Percentiles rank a stretch among this genome's conserved stretches.
phyloP scores from a whole-genome alignment of 2,329 filamentous ascomycete species.

The Pseudodiploospora longispora region DNA sequence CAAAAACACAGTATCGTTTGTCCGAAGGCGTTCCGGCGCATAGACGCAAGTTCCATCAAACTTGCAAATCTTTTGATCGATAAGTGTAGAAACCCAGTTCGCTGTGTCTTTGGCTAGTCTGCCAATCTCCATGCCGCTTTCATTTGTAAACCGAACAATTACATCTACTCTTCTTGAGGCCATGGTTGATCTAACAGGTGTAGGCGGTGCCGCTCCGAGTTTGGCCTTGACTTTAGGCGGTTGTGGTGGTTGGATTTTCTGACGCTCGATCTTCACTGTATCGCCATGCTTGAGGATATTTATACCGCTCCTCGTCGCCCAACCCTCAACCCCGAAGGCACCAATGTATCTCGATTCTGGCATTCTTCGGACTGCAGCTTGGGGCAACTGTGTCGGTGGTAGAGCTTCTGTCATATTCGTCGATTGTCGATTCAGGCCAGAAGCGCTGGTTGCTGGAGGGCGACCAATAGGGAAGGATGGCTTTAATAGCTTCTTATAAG shows the following conservation, averaged over 20 bases:
- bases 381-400: slow-evolving; percentile 7
- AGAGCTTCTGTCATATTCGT: slow-evolving; percentile 2
- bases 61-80: slow-evolving; percentile 81
- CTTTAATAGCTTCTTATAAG: slow-evolving; percentile 46
- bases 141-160: slow-evolving; percentile 83
- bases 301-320: slow-evolving; percentile 79
- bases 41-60: slow-evolving; percentile 88
- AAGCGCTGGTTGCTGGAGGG: slow-evolving; percentile 2
- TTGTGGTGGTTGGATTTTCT: slow-evolving; percentile 59
- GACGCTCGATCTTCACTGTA: slow-evolving; percentile 75
- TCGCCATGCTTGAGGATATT: slow-evolving; percentile 75
- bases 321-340: slow-evolving; percentile 83
- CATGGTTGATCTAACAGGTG: slow-evolving; percentile 32
- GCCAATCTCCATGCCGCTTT: slow-evolving; percentile 72
- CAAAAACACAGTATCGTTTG: slow-evolving; percentile 90
- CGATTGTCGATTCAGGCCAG: slow-evolving; percentile 7
- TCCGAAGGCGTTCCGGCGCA: slow-evolving; percentile 73
- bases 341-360: slow-evolving; percentile 65
- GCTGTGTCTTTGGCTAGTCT: slow-evolving; percentile 80
- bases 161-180: slow-evolving; percentile 67
- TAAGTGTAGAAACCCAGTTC: slow-evolving; percentile 82
- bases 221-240: slow-evolving; percentile 37
- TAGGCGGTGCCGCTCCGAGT: slow-evolving; percentile 23
- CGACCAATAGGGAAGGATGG: slow-evolving; percentile 12
- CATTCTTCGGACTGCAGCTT: slow-evolving; percentile 16